Evolutionary conservation across 495 filamentous ascomycete genomes (phyloP).

Genomic region (Hypomontagnella submonticulosa): DNA sequence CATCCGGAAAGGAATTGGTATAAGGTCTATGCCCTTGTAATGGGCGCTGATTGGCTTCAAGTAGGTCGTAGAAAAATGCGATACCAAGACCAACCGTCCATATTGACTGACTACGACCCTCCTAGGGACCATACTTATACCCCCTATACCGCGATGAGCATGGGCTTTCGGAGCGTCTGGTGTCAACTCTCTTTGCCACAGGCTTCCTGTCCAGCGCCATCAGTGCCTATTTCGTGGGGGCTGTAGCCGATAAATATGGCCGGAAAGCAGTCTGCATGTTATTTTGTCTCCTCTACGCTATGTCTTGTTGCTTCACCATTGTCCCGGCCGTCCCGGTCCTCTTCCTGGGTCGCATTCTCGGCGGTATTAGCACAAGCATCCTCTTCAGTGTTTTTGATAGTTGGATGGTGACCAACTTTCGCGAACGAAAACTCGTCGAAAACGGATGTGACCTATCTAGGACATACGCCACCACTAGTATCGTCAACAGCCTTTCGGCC

Average conservation of each 20-base stretch:
- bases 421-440: constrained; percentile 46
- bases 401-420: constrained; percentile 68
- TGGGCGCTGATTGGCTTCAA: constrained; percentile 67
- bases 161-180: constrained; percentile 54
- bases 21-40: constrained; percentile 60
- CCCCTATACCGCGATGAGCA: constrained; percentile 65
- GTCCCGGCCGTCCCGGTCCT: constrained; percentile 52
- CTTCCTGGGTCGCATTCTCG: constrained; percentile 61
- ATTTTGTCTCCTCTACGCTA: constrained; percentile 62
- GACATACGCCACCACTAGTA: constrained; percentile 63
- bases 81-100: neutral
- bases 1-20: constrained; percentile 46
- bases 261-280: constrained; percentile 59
- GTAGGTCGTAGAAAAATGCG: constrained; percentile 38
- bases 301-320: constrained; percentile 62
- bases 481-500: constrained; percentile 62
- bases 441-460: constrained; percentile 51
- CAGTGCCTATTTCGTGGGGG: constrained; percentile 60
- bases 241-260: constrained; percentile 62
- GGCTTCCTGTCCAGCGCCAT: constrained; percentile 63
- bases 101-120: constrained; percentile 9
- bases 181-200: constrained; percentile 62
- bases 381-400: constrained; percentile 67
- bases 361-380: constrained; percentile 65
- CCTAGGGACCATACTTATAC: constrained; percentile 64